Base-by-base conservation (phyloP, 2,329 filamentous ascomycete genomes). In the Leptographium radiaticola region DNA sequence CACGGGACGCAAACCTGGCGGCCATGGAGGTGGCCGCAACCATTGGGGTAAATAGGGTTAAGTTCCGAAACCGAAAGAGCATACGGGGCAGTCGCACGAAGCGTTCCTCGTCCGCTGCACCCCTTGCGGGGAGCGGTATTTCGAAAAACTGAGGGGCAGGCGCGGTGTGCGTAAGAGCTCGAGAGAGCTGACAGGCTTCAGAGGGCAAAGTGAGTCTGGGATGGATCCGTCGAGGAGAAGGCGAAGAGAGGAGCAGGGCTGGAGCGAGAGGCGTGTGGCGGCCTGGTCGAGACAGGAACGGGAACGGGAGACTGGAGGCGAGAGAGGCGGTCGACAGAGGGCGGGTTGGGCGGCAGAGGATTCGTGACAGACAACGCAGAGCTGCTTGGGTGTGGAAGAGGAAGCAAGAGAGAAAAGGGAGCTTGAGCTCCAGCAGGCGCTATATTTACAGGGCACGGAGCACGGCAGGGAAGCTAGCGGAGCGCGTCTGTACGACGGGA, bases 31-130 rank as follows among this genome's bases (percentile, higher is more conserved):
- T 13, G 8, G 31, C 34, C 7, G 33, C 65, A 81, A 83, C 87
- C 86, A 86, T 81, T 74, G 69, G 66, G 73, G 70, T 73, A 74
- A 78, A 86, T 95, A 95, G 90, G 90, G 90, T 95, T 95, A 95
- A 90, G 87, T 90, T 90, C 87, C 88, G 83, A 84, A 71, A 33
- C 20, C n/a, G 36, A 30, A 15, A 6, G 25, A 30, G 33, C 15
- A 30, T 16, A 36, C 16, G 36, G 16, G 46, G 30, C 46, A 36
- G 25, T 43, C 49, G 18, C 44, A 43, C 52, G 16, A 53, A 49
- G 45, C 25, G 36, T 49, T 39, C 45, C 16, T 16, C 44, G 13
- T 9, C 11, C 30, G 42, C 12, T 4, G 12, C 40, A 33, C 20
- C 25, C 46, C 10, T 49, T 44, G 15, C 39, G 16, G 45, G 16